Evolutionary conservation across 495 filamentous ascomycete genomes (phyloP), one percentile per base, ranked within the genome.

Genomic region (Trichoderma erinaceum): DNA sequence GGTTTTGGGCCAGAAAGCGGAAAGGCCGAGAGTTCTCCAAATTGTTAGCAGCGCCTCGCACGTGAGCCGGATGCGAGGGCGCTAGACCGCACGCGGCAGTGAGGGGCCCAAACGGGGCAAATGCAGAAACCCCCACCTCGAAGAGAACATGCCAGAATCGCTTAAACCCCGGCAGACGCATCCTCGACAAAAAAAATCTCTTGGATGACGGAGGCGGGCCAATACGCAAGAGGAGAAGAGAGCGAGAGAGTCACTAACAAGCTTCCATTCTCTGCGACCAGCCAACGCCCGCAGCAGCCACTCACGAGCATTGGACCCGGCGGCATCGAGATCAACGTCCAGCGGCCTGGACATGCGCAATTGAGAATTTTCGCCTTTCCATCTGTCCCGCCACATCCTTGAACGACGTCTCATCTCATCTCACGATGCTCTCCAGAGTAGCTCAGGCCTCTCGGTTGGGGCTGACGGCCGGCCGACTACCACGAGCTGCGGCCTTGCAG

Each of bases 351-450:
- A 29, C 27, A 61, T 61, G 23, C 56, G 56, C 56, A 32, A 61
- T 32, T 61, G 56, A 61, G 15, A 0, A 10, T 11, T 61, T 25
- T 18, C 56, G 23, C 23, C 10, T 32, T 25, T 13, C 8, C 7
- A 18, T 16, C 18, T 4, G 4, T 12, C 23, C n/a, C 23, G 8
- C 56, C 1, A 10, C 16, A n/a, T 65, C 63, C 63, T 3, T 25
- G 5, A 11, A 38, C 48, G 16, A 46, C 43, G 12, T 46, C 13
- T n/a, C 16, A 15, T 64, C 63, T 13, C 63, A 41, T 65, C 35
- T 65, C 35, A 44, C 32, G 32, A 65, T 65, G 63, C 63, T 65
- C 18, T 65, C 63, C 41, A 65, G 63, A 44, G 35, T 65, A 25
- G 63, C 63, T 23, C 63, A 41, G 12, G 63, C 63, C 63, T 41